Evolutionary conservation across 1,284 basidiomycete genomes (phyloP), one percentile per base, ranked within the genome.

Genomic region (Gymnopus androsaceus): DNA sequence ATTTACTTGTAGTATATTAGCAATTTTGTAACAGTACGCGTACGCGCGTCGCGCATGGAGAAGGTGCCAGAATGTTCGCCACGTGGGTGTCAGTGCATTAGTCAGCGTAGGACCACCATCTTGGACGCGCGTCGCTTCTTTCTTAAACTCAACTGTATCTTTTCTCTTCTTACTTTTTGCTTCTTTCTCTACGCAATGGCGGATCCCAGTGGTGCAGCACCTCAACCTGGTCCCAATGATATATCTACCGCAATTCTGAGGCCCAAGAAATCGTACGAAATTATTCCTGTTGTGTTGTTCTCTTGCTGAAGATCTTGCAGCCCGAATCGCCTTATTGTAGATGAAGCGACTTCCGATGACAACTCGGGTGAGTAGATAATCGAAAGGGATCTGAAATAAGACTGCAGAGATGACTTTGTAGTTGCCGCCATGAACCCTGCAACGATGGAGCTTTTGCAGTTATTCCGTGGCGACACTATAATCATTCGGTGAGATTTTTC

Each of bases 391-490:
- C n/a, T n/a, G n/a, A n/a, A 15, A 19, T 15, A 33, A 36, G 47
- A 36, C 7, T n/a, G 12, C 14, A 21, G 33, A 46, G 34, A 25
- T 17, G n/a, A 15, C 12, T 23, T 23, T 49, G 1, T 40, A 86
- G 95, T 98, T 62, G 95, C 95, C 48, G 95, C 93, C 38, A 81
- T 99, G 42, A 94, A 96, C 77, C 94, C 96, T 51, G 89, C 88
- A 37, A 99, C 97, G 48, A 98, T 99, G 96, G 97, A 99, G 75
- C 76, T 83, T 19, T 85, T 99, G 46, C 87, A 88, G 57, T 84
- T 99, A 51, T 99, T 99, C 84, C 87, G 94, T 57, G 95, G 95
- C 46, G 95, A 98, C 71, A 96, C 92, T 14, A 88, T 95, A 73
- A 94, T 94, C 66, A 84, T 95, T 61, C 82, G 92, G 92, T 94